Conservation (phyloP, 2,329 filamentous ascomycete genomes). For the Fusarium metavorans region DNA sequence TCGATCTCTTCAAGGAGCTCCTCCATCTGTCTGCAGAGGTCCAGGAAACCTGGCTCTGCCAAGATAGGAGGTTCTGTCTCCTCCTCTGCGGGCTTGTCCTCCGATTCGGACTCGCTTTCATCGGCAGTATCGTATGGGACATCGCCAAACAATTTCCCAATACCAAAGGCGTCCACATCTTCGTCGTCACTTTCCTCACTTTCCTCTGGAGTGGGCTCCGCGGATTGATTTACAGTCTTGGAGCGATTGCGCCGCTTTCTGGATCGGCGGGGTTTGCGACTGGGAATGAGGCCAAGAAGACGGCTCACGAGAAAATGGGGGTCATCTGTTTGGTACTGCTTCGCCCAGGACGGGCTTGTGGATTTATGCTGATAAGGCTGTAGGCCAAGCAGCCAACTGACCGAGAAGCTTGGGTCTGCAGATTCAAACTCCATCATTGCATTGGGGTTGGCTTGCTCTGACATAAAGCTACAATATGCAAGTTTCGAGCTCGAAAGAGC, state of each 20-base stretch:
- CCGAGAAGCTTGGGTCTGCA: conserved; percentile 44
- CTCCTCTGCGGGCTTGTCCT: conserved; percentile 30
- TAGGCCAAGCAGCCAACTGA: conserved; percentile 47
- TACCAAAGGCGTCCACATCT: conserved; percentile 29
- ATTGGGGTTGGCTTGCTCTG: conserved; percentile 37
- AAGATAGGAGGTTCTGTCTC: conserved; percentile 39
- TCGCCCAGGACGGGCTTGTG: conserved; percentile 42
- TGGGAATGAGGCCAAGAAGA: conserved; percentile 44
- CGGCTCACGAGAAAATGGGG: conserved; percentile 47
- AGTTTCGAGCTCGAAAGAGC: conserved; percentile 18
- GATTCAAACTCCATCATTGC: conserved; percentile 45
- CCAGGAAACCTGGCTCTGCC: conserved; percentile 44
- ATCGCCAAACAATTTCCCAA: conserved; percentile 42
- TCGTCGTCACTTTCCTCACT: conserved; percentile 25
- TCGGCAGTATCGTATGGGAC: conserved; percentile 35
- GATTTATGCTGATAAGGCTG: conserved; percentile 38
- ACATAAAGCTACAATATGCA: conserved; percentile 32
- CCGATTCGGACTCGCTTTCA: conserved; percentile 37
- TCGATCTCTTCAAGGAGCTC: conserved; percentile 47
- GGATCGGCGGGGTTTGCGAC: conserved; percentile 34
- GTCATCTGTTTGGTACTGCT: conserved; percentile 42
- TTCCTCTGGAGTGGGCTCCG: conserved; percentile 18
- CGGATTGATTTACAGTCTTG: conserved; percentile 22
- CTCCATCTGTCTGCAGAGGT: conserved; percentile 44
- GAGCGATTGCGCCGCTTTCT: conserved; percentile 38